phyloP scores from a whole-genome alignment of 257 asterid species.

The Petunia secreta region DNA sequence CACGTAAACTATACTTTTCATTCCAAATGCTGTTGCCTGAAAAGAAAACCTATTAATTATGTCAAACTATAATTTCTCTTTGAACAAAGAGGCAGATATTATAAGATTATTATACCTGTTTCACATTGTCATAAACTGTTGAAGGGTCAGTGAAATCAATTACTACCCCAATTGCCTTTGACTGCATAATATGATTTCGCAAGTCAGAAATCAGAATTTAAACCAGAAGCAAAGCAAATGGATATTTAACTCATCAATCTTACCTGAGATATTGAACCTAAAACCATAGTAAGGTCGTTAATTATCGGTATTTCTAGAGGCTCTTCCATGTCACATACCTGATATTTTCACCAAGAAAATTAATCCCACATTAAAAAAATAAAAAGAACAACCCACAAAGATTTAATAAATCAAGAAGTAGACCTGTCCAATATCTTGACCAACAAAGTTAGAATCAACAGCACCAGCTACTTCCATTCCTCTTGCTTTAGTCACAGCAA shows the following conservation, averaged over 20 bases:
- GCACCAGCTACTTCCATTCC: slow-evolving; percentile 97
- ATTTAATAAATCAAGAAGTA: background rate
- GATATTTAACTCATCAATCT: background rate
- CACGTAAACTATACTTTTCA: slow-evolving; percentile 74
- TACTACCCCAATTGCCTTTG: slow-evolving; percentile 69
- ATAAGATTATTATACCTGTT: slow-evolving; percentile 57
- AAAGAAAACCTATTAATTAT: background rate
- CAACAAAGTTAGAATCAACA: slow-evolving; percentile 68
- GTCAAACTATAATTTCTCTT: background rate
- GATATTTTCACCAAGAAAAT: slow-evolving; percentile 3
- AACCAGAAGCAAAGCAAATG: background rate
- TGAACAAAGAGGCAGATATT: too few relatives aligned
- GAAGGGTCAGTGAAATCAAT: slow-evolving; percentile 89
- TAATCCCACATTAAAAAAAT: background rate
- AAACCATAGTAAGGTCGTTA: slow-evolving; percentile 80
- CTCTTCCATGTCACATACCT: slow-evolving; percentile 92
- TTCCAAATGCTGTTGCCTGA: slow-evolving; percentile 89
- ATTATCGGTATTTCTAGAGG: slow-evolving; percentile 80
- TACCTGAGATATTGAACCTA: slow-evolving; percentile 94
- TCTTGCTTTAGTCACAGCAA: slow-evolving; percentile 83
- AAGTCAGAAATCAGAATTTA: background rate
- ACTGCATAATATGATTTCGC: slow-evolving; percentile 44
- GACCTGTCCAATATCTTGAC: slow-evolving; percentile 87
- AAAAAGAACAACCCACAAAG: background rate
- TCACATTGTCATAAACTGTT: slow-evolving; percentile 81